phyloP scores from a whole-genome alignment of 768 basidiomycete species.

The Udeniomyces megalosporus region DNA sequence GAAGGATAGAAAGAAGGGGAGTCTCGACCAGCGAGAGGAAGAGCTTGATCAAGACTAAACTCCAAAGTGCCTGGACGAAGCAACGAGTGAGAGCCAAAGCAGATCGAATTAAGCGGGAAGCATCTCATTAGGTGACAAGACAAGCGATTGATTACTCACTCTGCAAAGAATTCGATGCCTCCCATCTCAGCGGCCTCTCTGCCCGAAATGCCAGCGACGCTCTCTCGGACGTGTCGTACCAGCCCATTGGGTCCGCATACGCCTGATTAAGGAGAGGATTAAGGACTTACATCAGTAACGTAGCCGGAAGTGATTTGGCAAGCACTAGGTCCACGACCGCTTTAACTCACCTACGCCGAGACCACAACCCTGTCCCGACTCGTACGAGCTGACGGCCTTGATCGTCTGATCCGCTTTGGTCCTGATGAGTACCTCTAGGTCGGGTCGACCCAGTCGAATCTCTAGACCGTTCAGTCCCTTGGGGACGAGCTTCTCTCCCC shows the following conservation, averaged over 20 bases:
- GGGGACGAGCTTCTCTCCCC: neutral
- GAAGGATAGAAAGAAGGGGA: too few species aligned
- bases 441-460: neutral
- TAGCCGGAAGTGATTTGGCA: neutral
- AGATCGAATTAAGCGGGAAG: too few species aligned
- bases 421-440: neutral
- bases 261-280: too few species aligned
- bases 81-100: too few species aligned
- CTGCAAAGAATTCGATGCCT: conserved; percentile 4
- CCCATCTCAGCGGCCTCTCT: neutral
- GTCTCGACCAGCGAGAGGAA: too few species aligned
- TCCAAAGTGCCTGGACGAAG: too few species aligned
- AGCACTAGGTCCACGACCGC: too few species aligned
- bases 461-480: neutral
- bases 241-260: conserved; percentile 5
- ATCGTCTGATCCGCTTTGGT: neutral
- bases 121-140: neutral
- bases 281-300: too few species aligned
- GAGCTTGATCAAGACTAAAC: too few species aligned
- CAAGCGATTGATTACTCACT: neutral
- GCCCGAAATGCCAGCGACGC: neutral
- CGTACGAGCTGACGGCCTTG: too few species aligned
- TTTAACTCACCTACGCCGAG: neutral
- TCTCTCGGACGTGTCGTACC: neutral
- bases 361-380: neutral